Evolutionary conservation across 352 stramenopile genomes (phyloP), one percentile per base, ranked within the genome.

Genomic region (Albugo candida): DNA sequence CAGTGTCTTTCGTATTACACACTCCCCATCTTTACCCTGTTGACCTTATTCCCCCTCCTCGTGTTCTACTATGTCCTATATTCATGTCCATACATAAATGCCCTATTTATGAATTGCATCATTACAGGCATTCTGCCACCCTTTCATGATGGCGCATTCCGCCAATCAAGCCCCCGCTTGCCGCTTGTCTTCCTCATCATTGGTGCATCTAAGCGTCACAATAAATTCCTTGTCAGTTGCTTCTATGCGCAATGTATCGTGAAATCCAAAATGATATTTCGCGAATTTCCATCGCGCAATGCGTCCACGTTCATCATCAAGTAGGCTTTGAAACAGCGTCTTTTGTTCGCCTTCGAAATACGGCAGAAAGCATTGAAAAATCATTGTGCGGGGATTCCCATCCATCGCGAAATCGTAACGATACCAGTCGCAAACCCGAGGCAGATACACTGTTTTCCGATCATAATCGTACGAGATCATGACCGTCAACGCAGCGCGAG

Each of bases 361-460:
- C 24, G 40, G 55, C 31, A 56, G 47, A 34, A 80, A 38, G 17
- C 61, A 38, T 1, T 45, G 31, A 16, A 80, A 36, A 41, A 59
- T 71, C 5, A 14, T 13, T 16, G 21, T 16, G 21, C 43, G 13
- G 11, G 51, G 48, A 0, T 51, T 42, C 2, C 44, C 38, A 16
- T 55, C 49, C 11, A 36, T 45, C 0, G 53, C 54, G 50, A 81
- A 77, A 51, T 81, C 69, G 2, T 36, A 54, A 1, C 54, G 51
- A 44, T 70, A 77, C 69, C 69, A 81, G 41, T 79, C 64, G 49
- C 69, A 81, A 2, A 61, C 53, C 45, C 75, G 73, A 2, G 69
- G 69, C 6, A 81, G 37, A 21, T 63, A 73, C 43, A 55, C 51
- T 17, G 46, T 38, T 13, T 49, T 43, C 19, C 39, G 39, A 36